Conservation (phyloP, 192 early-diverging fungal species). For the Coemansia sp. region DNA sequence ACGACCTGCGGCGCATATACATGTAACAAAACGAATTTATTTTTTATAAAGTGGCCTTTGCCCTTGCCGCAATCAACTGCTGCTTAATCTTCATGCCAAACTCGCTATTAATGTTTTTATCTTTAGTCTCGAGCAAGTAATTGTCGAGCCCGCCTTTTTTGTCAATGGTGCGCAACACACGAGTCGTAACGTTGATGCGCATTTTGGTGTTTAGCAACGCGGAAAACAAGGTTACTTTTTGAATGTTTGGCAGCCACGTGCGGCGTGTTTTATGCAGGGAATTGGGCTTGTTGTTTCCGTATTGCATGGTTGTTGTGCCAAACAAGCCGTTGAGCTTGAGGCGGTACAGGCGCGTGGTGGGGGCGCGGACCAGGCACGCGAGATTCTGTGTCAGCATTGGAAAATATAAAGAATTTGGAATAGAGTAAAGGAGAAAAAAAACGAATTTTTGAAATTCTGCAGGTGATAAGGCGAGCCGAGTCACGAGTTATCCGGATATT, state of each 20-base stretch:
- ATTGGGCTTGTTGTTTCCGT: constrained; percentile 55
- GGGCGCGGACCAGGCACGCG: constrained; percentile 21
- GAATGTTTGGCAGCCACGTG: constrained; percentile 77
- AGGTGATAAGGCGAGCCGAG: not conserved
- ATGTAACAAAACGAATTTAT: constrained; percentile 52
- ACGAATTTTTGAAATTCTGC: not conserved
- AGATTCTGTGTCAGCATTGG: constrained; percentile 24
- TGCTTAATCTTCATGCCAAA: constrained; percentile 61
- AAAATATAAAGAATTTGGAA: constrained; percentile 2
- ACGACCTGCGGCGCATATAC: constrained; percentile 79
- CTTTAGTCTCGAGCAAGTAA: constrained; percentile 68
- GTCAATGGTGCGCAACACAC: constrained; percentile 73
- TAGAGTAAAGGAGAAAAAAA: not conserved
- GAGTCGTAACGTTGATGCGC: constrained; percentile 63
- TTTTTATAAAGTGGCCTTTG: not conserved
- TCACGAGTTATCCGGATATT: constrained; percentile 7
- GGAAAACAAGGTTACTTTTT: constrained; percentile 66
- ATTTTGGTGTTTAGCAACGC: constrained; percentile 59
- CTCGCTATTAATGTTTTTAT: constrained; percentile 63
- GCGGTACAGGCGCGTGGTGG: constrained; percentile 38
- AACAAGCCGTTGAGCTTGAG: constrained; percentile 44
- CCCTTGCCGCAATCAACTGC: constrained; percentile 21
- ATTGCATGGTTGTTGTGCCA: constrained; percentile 25
- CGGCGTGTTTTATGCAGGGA: constrained; percentile 75
- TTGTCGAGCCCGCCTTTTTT: constrained; percentile 81